Evolutionary conservation across 805 yeast genomes (phyloP), one percentile per base, ranked within the genome.

Genomic region (Wickerhamiella kurtzmanii): DNA sequence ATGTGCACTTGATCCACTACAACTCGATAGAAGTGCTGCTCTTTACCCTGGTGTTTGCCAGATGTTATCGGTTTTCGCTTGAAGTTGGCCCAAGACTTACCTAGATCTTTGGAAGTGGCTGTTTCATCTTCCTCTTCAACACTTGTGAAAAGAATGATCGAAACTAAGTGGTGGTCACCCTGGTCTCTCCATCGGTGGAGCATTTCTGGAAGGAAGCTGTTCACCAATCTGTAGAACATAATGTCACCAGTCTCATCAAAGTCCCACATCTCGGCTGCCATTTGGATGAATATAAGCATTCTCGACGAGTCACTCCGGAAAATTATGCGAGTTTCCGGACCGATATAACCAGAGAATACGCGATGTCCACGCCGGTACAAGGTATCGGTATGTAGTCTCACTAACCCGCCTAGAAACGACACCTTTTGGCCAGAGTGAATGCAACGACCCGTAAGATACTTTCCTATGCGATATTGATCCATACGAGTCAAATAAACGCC

Each of bases 211-310:
- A 92, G 79, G 44, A 89, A 69, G n/a, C 94, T 82, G 60, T 89
- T 88, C 41, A 92, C 86, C 55, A 92, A 76, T 63, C 87, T 85
- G 61, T 88, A 89, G 61, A 89, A 89, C 75, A 86, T 76, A 46
- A 88, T 82, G 59, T 89, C 96, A 1, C 98, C 98, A 53, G 82
- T 82, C 58, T 88, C 96, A 63, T 92, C 97, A 63, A 92, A 92
- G 61, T 87, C 86, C 94, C 96, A 92, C 96, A 92, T 92, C 58
- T 92, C 99, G 37, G 82, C 74, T 1, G 96, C 83, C 51, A 88
- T 77, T 60, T 92, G 98, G 44, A 92, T 78, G 51, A 92, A 69
- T 44, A 88, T 82, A 15, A 85, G 75, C 48, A 89, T 67, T 48
- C 82, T 76, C 1, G 96, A 94, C 37, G 95, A 80, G 57, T 89